Percentiles rank a stretch among this genome's conserved stretches.
Evolutionary conservation across 345 rosid genomes (phyloP).

Genomic region (Nasturtium officinale): DNA sequence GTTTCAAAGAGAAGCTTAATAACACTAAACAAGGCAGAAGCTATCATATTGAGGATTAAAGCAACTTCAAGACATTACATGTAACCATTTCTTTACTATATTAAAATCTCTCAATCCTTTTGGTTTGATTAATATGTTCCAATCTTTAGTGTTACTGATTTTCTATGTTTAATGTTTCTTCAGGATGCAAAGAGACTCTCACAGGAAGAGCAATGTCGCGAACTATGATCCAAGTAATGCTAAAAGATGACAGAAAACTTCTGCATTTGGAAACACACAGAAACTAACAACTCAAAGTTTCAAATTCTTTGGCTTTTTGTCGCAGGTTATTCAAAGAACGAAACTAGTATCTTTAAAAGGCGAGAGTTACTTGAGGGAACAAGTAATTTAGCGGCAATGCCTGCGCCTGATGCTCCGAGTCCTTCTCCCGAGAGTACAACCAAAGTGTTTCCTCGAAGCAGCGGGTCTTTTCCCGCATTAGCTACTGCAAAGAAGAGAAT

Average conservation of each 20-base stretch:
- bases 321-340: conserved; percentile 33
- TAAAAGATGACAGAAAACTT: not conserved
- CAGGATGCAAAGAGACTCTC: conserved; percentile 25
- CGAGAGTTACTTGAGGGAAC: conserved; percentile 69
- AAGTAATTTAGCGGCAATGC: conserved; percentile 64
- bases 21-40: conserved; percentile 45
- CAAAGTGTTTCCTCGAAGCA: conserved; percentile 63
- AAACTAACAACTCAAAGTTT: not conserved
- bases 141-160: conserved; percentile 13
- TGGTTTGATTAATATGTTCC: conserved; percentile 3
- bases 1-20: conserved; percentile 56
- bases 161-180: conserved; percentile 15
- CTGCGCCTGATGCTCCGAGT: conserved; percentile 43
- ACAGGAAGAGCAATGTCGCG: not conserved
- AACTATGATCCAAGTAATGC: conserved; percentile 30
- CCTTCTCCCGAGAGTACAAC: conserved; percentile 46
- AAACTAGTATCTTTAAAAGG: conserved; percentile 48
- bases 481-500: conserved; percentile 50
- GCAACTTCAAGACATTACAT: conserved; percentile 48
- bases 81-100: conserved; percentile 35
- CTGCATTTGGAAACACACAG: not conserved
- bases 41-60: conserved; percentile 44
- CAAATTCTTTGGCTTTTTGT: not conserved
- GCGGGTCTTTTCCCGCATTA: conserved; percentile 85
- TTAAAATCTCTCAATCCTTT: conserved; percentile 2